Conservation (phyloP, 2,329 filamentous ascomycete species). For the Orbilia blumenaviensis region DNA sequence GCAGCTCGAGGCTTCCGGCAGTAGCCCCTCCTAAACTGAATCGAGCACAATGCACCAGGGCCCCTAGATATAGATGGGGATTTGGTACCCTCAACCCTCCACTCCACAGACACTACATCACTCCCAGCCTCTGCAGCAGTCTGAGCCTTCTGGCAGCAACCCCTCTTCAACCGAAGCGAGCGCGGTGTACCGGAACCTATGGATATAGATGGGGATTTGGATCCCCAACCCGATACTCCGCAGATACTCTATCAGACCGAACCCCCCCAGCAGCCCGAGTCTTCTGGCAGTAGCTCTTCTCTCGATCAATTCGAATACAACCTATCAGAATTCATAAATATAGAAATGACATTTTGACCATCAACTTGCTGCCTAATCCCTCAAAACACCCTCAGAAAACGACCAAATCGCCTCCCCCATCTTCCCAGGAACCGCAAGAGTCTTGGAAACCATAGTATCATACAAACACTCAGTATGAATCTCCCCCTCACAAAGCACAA, state of each 20-base stretch:
- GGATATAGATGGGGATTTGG: too few species aligned
- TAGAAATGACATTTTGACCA: too few species aligned
- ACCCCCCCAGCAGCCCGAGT: not conserved
- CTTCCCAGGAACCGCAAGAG: conserved; percentile 27
- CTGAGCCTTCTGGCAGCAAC: too few species aligned
- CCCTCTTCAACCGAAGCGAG: too few species aligned
- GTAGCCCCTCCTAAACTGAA: too few species aligned
- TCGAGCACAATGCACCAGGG: not conserved
- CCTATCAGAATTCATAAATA: not conserved
- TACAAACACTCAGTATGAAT: conserved; percentile 53
- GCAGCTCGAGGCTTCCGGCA: not conserved
- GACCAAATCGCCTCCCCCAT: conserved; percentile 39
- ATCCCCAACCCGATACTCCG: not conserved
- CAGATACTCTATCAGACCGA: not conserved
- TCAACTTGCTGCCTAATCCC: too few species aligned
- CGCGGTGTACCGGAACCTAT: too few species aligned
- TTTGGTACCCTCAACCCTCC: too few species aligned
- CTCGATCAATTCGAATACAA: not conserved
- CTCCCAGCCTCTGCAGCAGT: too few species aligned
- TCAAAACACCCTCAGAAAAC: conserved; percentile 34
- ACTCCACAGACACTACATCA: too few species aligned
- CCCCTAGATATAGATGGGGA: too few species aligned
- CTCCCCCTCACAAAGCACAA: conserved; percentile 50
- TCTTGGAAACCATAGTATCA: conserved; percentile 34
- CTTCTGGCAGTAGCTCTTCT: not conserved